Base-by-base conservation (phyloP, 2,329 filamentous ascomycete genomes). In the Botrytis fragariae region DNA sequence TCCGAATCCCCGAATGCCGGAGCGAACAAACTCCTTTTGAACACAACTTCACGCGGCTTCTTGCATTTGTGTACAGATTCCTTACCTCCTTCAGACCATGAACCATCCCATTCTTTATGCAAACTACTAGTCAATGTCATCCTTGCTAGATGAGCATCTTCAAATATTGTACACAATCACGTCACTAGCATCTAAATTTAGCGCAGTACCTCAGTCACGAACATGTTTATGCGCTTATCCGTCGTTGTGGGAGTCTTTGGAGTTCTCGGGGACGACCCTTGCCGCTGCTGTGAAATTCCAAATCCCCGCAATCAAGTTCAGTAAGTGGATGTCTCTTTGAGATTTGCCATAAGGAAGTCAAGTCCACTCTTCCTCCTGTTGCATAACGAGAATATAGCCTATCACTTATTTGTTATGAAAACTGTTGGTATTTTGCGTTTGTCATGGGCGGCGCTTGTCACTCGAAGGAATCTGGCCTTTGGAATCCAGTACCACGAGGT, bases 151-250 rank as follows among this genome's bases (percentile, higher is more conserved):
- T 29, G 57, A n/a, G 64, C 35, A 54, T 67, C 32, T 54, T 29
- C 25, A 39, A 67, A 57, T 18, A 32, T 42, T 54, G 9, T 39
- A 29, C 35, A 54, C 35, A 57, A 57, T 57, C 64, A 68, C 45
- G 48, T 68, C 64, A 42, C 64, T 68, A 68, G 64, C 35, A 68
- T 68, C 64, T 68, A 68, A 68, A 32, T 54, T 57, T 68, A 54
- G 64, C 22, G 64, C n/a, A 29, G 25, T 54, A 35, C 64, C 64
- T 57, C 35, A 48, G 48, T 42, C 64, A 68, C 64, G 20, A 68
- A 68, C 48, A 42, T 57, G 25, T 68, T 42, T 68, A 54, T 68
- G 48, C 64, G 48, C 35, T 54, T 54, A 42, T 54, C 64, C 64
- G 64, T 67, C 32, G 32, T 35, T 48, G 6, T 67, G 64, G 45